A percentile compares a stretch with the other conserved stretches of the same genome.
phyloP scores from a whole-genome alignment of 768 basidiomycete genomes.

The Hemileccinum rubropunctum region DNA sequence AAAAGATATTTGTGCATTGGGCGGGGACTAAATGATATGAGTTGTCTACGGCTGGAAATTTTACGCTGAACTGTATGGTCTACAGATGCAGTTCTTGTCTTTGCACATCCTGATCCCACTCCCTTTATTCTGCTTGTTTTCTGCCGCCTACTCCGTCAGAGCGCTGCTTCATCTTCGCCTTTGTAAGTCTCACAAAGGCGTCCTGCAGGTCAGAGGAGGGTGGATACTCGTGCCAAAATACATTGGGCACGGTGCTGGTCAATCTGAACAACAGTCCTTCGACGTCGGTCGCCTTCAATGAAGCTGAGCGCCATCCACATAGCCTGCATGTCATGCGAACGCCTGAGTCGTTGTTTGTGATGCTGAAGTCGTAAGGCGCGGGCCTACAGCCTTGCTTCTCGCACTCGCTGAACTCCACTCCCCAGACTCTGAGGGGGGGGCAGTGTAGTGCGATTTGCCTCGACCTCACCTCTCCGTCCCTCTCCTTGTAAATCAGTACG shows the following conservation, averaged over 20 bases:
- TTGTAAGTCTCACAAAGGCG: too few relatives aligned
- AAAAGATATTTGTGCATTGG: too few relatives aligned
- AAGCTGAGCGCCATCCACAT: not conserved
- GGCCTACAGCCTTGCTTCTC: not conserved
- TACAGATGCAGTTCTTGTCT: too few relatives aligned
- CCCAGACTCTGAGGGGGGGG: not conserved
- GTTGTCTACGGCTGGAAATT: too few relatives aligned
- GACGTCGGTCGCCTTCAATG: not conserved
- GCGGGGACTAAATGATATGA: too few relatives aligned
- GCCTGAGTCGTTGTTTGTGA: not conserved
- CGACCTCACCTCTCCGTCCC: not conserved
- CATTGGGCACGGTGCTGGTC: not conserved
- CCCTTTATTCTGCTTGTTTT: too few relatives aligned
- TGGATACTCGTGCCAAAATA: constrained; percentile 6
- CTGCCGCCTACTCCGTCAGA: too few relatives aligned
- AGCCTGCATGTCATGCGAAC: not conserved
- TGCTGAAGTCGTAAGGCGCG: not conserved
- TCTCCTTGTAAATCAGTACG: not conserved
- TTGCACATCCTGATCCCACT: too few relatives aligned
- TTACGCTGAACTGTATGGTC: too few relatives aligned
- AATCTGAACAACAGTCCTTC: not conserved
- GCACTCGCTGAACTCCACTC: not conserved
- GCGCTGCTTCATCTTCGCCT: too few relatives aligned
- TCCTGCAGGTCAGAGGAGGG: too few relatives aligned
- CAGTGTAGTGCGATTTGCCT: not conserved